Evolutionary conservation across 108 stramenopile species (phyloP).

Genomic region (Skeletonema tropicum): DNA sequence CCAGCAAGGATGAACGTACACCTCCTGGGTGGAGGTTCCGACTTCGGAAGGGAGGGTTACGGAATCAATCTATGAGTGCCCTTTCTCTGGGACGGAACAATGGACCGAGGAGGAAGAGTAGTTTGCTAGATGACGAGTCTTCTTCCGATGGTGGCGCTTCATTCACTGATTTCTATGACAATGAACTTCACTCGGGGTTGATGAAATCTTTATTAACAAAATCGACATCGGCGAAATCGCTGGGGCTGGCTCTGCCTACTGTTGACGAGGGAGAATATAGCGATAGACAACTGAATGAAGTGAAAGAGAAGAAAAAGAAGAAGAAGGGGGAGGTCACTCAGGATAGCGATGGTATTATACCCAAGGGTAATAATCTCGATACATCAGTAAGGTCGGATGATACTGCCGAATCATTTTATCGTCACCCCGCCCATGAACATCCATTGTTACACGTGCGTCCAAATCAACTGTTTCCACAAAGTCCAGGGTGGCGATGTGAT

Average conservation of each 20-base stretch:
- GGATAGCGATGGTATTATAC: background rate
- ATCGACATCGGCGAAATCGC: background rate
- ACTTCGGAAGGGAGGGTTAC: background rate
- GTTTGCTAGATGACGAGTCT: background rate
- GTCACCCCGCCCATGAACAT: conserved; percentile 9
- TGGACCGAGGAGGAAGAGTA: background rate
- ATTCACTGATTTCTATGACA: conserved; percentile 1
- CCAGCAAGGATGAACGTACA: background rate
- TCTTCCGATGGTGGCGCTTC: background rate
- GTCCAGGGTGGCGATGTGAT: conserved; percentile 26
- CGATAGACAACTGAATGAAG: background rate
- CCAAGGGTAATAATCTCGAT: background rate
- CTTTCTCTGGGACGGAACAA: background rate
- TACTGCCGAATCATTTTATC: conserved; percentile 5
- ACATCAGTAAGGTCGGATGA: background rate
- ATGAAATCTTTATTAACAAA: background rate
- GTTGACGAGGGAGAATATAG: background rate
- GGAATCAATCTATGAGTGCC: background rate
- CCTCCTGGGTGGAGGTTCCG: conserved; percentile 1
- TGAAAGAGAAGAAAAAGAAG: background rate
- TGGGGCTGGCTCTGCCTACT: background rate
- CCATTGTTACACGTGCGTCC: conserved; percentile 12
- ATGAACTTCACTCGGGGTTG: background rate
- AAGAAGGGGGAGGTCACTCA: background rate
- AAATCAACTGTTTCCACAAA: conserved; percentile 7